Base-by-base conservation (phyloP, 805 yeast genomes). In the Debaryomyces prosopidis region DNA sequence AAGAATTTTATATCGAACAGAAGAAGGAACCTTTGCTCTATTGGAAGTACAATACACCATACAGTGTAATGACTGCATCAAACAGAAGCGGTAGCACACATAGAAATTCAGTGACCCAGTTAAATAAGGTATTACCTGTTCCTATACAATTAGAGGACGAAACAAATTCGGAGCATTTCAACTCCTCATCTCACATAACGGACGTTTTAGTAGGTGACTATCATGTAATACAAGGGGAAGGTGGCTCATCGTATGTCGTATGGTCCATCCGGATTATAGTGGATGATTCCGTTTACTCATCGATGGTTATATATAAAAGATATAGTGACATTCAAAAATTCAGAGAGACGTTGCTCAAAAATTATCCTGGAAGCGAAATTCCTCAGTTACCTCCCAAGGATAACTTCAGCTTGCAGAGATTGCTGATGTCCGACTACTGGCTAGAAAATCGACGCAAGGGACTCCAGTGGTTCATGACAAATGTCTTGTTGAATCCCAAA, bases 301-400 rank as follows among this genome's bases (percentile, higher is more conserved):
- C 67, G 47, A 71, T 85, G 15, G 59, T 65, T 37, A 54, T 81
- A 3, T 77, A 80, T 57, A 80, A 78, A 58, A 60, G 96, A 32
- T 88, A 85, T 61, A 76, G 81, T 30, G 92, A 87, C 37, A 78
- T 88, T 48, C 82, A 65, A 33, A 49, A 46, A 27, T 69, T 88
- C 30, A 69, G 84, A 19, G 35, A 39, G 4, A 49, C 54, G 18
- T 27, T 81, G 12, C 78, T 81, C 3, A 55, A 53, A 5, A 55
- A 73, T n/a, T 82, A 81, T 6, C 76, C 74, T 46, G 65, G 40
- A 17, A 47, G 50, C 9, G 51, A 62, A 4, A 61, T 82, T 1
- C 83, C 84, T 2, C 53, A 46, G 10, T 61, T 83, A 20, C 88
- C 89, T 1, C 77, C 82, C 0, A 76, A 76, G 43, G 76, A 75